phyloP scores from a whole-genome alignment of 495 filamentous ascomycete genomes.

The Penicillium roqueforti region DNA sequence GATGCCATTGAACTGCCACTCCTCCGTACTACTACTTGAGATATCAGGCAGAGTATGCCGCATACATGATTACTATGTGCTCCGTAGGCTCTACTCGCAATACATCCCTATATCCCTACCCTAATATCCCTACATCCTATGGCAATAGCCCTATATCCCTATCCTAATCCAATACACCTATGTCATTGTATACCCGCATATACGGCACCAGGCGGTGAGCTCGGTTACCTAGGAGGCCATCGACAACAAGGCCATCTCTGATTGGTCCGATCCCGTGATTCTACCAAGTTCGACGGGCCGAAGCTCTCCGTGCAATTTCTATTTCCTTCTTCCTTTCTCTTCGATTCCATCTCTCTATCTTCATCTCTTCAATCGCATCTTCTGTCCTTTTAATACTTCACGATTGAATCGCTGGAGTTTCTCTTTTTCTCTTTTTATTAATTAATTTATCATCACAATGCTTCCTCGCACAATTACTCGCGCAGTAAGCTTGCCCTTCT shows the following conservation, averaged over 20 bases:
- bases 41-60: not conserved
- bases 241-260: not conserved
- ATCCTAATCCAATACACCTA: not conserved
- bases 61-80: not conserved
- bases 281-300: constrained; percentile 42
- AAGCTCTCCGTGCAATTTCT: constrained; percentile 51
- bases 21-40: too few relatives aligned
- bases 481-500: constrained; percentile 60
- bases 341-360: constrained; percentile 24
- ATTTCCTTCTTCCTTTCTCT: constrained; percentile 36
- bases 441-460: constrained; percentile 47
- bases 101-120: not conserved
- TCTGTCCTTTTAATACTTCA: constrained; percentile 30
- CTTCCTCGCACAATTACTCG: constrained; percentile 52
- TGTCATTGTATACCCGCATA: not conserved
- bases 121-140: not conserved
- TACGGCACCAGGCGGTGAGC: constrained; percentile 20
- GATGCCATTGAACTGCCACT: not conserved
- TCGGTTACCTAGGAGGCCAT: constrained; percentile 18
- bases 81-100: not conserved
- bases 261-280: constrained; percentile 31
- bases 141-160: not conserved
- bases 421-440: constrained; percentile 38
- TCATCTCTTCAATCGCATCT: constrained; percentile 29
- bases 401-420: constrained; percentile 42